Conservation (phyloP, 2,329 filamentous ascomycete species). For the Sporothrix euskadiensis region DNA sequence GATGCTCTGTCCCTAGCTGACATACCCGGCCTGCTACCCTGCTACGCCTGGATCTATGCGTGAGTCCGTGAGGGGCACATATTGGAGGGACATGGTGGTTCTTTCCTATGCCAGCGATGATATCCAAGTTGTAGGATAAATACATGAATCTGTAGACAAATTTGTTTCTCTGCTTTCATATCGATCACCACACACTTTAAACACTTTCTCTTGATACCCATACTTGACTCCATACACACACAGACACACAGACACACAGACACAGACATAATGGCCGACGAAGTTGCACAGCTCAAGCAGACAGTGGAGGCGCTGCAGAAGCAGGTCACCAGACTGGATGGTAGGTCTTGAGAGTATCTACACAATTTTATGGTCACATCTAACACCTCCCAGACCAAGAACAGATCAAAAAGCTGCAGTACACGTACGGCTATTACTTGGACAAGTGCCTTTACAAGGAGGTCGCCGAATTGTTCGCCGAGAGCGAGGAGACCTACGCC, state of each 20-base stretch:
- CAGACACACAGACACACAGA: background rate
- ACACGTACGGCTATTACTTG: constrained; percentile 60
- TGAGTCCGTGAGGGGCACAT: background rate
- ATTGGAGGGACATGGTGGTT: background rate
- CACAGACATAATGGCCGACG: constrained; percentile 28
- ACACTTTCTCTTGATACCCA: background rate
- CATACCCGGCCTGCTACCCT: background rate
- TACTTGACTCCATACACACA: background rate
- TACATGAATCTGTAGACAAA: background rate
- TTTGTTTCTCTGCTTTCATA: background rate
- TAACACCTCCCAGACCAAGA: constrained; percentile 47
- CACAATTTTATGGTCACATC: background rate
- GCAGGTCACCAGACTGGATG: constrained; percentile 30
- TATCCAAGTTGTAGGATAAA: background rate
- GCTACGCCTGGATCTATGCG: constrained; percentile 19
- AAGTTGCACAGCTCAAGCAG: constrained; percentile 32
- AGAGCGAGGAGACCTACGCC: constrained; percentile 55
- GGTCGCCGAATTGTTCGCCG: constrained; percentile 51
- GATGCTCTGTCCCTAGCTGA: background rate
- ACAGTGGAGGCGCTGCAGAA: constrained; percentile 32
- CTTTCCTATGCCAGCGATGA: background rate
- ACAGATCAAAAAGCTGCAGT: constrained; percentile 56
- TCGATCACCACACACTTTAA: too few species aligned
- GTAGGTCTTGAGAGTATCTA: constrained; percentile 4
- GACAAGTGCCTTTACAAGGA: constrained; percentile 61